Evolutionary conservation across 2,329 filamentous ascomycete genomes (phyloP), one percentile per base, ranked within the genome.

Genomic region (Ophiosphaerella narmari): DNA sequence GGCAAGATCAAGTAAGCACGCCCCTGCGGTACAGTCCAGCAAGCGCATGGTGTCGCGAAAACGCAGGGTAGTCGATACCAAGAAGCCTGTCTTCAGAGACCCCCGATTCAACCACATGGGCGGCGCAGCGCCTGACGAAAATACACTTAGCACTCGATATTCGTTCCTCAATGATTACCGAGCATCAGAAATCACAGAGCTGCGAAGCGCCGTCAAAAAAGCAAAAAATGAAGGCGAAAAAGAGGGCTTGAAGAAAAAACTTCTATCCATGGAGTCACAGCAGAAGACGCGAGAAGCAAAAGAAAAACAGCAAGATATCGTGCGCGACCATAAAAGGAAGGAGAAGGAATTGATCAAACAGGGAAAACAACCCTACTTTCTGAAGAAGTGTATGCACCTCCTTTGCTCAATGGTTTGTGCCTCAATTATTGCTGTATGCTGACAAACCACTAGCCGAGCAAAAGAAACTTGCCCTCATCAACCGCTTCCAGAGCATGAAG

Each of bases 361-460:
- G 77, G 94, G 94, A 54, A 97, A 97, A 84, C 85, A 83, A 70
- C 93, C 94, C 0, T 99, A 91, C 77, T 97, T 90, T 75, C 78
- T 97, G 65, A 99, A 99, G 84, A 87, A 87, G 78, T 78, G 79
- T 76, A 69, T 45, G 68, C 65, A 33, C 16, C 8, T 13, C n/a
- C 14, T 46, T 46, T 40, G 35, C 35, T 2, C 34, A 7, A 8
- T n/a, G 7, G 18, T 21, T 5, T 8, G 6, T 29, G 12, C 34
- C 6, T 18, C 39, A 24, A 14, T 35, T 13, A 3, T 7, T 9
- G 35, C 23, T 32, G 21, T 23, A 34, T 54, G 44, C 67, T 70
- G 44, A 69, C 48, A 39, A 1, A 1, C 5, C 43, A 47, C 26
- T 49, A 73, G 86, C 86, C 67, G 93, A 97, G 76, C 84, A 94